phyloP scores from a whole-genome alignment of 2,329 filamentous ascomycete genomes.

The Hypoxylon sp. region DNA sequence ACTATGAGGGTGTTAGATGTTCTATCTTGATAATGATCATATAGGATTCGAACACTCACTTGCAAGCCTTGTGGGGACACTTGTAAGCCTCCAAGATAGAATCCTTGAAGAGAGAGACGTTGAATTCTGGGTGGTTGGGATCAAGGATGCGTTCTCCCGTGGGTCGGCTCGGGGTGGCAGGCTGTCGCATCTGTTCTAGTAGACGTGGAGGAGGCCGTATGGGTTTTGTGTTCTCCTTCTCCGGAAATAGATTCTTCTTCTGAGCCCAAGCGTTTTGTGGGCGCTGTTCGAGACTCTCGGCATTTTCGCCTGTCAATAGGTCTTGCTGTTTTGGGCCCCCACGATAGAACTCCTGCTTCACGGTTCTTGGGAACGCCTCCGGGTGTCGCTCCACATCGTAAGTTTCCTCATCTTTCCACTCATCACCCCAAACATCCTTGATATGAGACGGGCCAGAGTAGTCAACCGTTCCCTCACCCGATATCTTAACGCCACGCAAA shows the following conservation, averaged over 20 bases:
- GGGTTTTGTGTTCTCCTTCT: slow-evolving; percentile 23
- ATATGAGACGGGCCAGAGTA: slow-evolving; percentile 16
- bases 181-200: slow-evolving; percentile 41
- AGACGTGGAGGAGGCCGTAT: slow-evolving; percentile 30
- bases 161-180: slow-evolving; percentile 12
- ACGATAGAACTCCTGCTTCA: slow-evolving; percentile 34
- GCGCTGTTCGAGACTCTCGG: slow-evolving; percentile 28
- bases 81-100: slow-evolving; percentile 61
- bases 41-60: slow-evolving; percentile 56
- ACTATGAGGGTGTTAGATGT: slow-evolving; percentile 52
- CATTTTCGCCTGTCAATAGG: slow-evolving; percentile 37
- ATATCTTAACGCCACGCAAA: neutral
- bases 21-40: neutral
- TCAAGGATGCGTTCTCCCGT: slow-evolving; percentile 55
- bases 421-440: slow-evolving; percentile 24
- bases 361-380: slow-evolving; percentile 35
- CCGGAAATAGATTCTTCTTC: slow-evolving; percentile 50
- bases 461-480: neutral
- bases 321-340: slow-evolving; percentile 44
- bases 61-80: slow-evolving; percentile 69
- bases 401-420: slow-evolving; percentile 17
- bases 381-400: slow-evolving; percentile 22
- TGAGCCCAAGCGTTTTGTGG: slow-evolving; percentile 45
- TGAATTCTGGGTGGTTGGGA: slow-evolving; percentile 64
- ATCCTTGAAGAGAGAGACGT: slow-evolving; percentile 64